Conservation (phyloP, 371 early-diverging fungal species). For the Mucor mucedo region DNA sequence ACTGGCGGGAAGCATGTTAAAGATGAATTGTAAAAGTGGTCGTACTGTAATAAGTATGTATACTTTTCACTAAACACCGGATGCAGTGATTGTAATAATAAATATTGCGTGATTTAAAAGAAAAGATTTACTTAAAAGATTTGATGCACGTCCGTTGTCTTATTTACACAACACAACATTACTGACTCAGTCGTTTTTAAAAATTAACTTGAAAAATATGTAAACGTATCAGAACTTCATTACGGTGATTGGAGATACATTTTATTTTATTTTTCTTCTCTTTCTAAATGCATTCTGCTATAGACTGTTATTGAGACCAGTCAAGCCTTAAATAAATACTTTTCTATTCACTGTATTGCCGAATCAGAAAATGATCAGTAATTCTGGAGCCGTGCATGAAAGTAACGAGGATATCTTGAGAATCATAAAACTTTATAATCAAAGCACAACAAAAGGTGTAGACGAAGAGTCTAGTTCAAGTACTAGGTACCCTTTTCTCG, state of each 20-base stretch:
- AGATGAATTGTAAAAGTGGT: slow-evolving; percentile 22
- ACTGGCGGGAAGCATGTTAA: slow-evolving; percentile 14
- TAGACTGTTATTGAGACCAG: neutral
- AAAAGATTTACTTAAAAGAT: neutral
- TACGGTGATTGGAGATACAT: neutral
- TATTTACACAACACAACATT: slow-evolving; percentile 19
- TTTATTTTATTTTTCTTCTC: neutral
- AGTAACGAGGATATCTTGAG: slow-evolving; percentile 17
- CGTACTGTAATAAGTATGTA: too few species aligned
- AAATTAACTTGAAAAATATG: slow-evolving; percentile 8
- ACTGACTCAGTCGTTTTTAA: slow-evolving; percentile 9
- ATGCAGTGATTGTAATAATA: neutral
- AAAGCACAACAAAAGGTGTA: slow-evolving; percentile 3
- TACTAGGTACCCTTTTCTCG: slow-evolving; percentile 4
- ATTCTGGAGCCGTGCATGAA: slow-evolving; percentile 4
- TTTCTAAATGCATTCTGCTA: neutral
- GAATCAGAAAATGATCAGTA: neutral
- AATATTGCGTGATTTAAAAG: neutral
- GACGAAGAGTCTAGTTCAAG: neutral
- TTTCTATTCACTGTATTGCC: neutral
- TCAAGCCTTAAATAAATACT: neutral
- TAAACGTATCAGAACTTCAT: neutral
- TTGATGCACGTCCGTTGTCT: slow-evolving; percentile 6
- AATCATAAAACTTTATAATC: slow-evolving; percentile 18
- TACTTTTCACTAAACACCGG: too few species aligned